Percentiles rank a stretch among this genome's conserved stretches.
Evolutionary conservation across 1,284 basidiomycete species (phyloP).

Genomic region (Papiliotrema laurentii): DNA sequence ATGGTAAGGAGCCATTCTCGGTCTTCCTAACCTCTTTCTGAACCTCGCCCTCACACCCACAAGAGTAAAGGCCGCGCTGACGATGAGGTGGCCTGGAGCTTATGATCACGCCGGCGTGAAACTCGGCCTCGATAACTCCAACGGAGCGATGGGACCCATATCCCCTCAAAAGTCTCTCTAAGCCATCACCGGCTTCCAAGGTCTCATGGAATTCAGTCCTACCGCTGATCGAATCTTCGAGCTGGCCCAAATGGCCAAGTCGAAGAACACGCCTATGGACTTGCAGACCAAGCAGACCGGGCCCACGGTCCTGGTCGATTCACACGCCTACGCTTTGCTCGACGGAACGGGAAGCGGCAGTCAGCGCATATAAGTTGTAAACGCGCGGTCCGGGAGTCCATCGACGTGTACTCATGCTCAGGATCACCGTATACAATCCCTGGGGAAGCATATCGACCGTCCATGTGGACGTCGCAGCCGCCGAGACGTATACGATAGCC

Average conservation of each 20-base stretch:
- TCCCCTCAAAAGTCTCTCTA: background rate
- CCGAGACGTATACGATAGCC: background rate
- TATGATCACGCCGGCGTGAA: conserved; percentile 3
- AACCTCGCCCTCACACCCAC: too few species aligned
- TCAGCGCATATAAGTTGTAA: background rate
- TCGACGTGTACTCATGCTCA: background rate
- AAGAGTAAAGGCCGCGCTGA: too few species aligned
- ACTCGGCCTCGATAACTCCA: background rate
- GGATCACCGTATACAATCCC: conserved; percentile 6
- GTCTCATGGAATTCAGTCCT: background rate
- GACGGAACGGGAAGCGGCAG: background rate
- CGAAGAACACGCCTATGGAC: background rate
- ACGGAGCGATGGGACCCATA: conserved; percentile 4
- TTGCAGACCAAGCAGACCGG: conserved; percentile 1
- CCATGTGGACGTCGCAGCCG: background rate
- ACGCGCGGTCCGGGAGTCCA: background rate
- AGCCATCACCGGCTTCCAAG: conserved; percentile 2
- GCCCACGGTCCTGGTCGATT: background rate
- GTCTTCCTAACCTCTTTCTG: background rate
- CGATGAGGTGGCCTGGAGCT: conserved; percentile 5
- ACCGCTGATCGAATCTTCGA: background rate
- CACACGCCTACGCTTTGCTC: conserved; percentile 3
- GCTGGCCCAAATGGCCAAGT: background rate
- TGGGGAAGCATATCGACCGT: background rate
- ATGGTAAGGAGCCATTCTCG: background rate